A percentile compares a stretch with the other conserved stretches of the same genome.
Conservation (phyloP, 1,139 yeast genomes). For the Kodamaea derodonti region DNA sequence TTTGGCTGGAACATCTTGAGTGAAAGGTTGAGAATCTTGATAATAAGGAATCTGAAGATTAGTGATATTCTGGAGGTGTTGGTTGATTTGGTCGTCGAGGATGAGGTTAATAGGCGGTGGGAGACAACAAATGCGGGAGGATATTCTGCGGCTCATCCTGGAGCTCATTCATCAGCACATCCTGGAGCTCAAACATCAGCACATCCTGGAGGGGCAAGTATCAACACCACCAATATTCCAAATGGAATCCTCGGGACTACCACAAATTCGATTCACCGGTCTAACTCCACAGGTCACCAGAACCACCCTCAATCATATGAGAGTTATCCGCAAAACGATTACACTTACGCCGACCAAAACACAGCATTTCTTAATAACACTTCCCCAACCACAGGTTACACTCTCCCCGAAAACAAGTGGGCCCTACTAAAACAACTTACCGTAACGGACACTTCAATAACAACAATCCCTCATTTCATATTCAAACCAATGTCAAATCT, state of each 20-base stretch:
- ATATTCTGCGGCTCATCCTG: slow-evolving; percentile 25
- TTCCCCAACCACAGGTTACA: slow-evolving; percentile 1
- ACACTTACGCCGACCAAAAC: neutral
- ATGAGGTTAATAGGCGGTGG: slow-evolving; percentile 43
- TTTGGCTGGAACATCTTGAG: slow-evolving; percentile 63
- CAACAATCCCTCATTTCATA: slow-evolving; percentile 39
- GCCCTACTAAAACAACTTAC: slow-evolving; percentile 53
- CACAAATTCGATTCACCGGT: neutral
- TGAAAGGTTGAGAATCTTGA: slow-evolving; percentile 53
- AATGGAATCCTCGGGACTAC: neutral
- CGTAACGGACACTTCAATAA: slow-evolving; percentile 52
- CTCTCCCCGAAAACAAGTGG: slow-evolving; percentile 49
- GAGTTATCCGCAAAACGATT: neutral
- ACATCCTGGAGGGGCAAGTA: neutral
- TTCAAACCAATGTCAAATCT: slow-evolving; percentile 49
- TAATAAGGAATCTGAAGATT: slow-evolving; percentile 48
- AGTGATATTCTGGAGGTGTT: slow-evolving; percentile 49
- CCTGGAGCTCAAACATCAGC: slow-evolving; percentile 8
- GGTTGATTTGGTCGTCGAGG: slow-evolving; percentile 51
- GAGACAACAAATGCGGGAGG: slow-evolving; percentile 25
- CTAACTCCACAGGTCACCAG: neutral
- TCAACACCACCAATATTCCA: neutral
- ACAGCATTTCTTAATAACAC: neutral
- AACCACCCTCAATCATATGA: neutral
- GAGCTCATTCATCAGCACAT: slow-evolving; percentile 12